These are phyloP conservation scores for Agarophyton chilense DNA, from an alignment of 23 red algal genomes.

Conservation along the genomic window DNA sequence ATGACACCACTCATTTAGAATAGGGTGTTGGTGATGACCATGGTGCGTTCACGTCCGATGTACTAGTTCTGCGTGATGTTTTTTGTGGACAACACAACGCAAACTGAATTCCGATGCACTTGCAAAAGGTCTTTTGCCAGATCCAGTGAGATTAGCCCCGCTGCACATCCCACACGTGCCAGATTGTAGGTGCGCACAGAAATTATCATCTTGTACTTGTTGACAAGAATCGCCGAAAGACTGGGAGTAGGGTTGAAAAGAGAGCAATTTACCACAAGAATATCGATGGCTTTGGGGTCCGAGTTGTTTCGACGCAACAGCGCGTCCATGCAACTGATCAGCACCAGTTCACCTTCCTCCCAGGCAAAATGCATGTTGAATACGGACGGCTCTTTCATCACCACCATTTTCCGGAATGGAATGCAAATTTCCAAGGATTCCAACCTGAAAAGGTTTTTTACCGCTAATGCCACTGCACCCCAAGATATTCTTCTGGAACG, in stretches of 20 bases:
- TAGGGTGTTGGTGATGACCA: conserved; percentile 95
- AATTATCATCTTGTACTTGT: conserved; percentile 93
- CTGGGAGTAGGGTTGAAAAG: conserved; percentile 95
- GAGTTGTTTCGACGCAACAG: conserved; percentile 72
- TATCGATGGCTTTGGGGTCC: conserved; percentile 74
- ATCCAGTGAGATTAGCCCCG: conserved; percentile 89
- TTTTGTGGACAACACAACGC: conserved; percentile 89
- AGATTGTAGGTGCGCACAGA: conserved; percentile 90
- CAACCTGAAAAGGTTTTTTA: conserved; percentile 69
- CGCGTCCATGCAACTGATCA: conserved; percentile 76
- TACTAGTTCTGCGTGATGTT: conserved; percentile 99
- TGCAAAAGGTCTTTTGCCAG: conserved; percentile 91
- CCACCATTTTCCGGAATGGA: conserved; percentile 73
- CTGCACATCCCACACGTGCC: conserved; percentile 92
- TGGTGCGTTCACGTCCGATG: conserved; percentile 84
- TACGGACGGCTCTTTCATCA: conserved; percentile 62
- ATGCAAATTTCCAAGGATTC: conserved; percentile 72
- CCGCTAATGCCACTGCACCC: conserved; percentile 80
- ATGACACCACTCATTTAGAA: conserved; percentile 92
- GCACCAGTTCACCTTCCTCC: conserved; percentile 89
- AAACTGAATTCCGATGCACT: conserved; percentile 68
- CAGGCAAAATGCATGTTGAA: conserved; percentile 92
- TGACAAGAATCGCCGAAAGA: conserved; percentile 98
- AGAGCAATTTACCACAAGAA: conserved; percentile 94
- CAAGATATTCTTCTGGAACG: conserved; percentile 88